These are phyloP conservation scores for Rhizopogon roseolus DNA, from an alignment of 768 basidiomycete genomes.

Conservation along the genomic window DNA sequence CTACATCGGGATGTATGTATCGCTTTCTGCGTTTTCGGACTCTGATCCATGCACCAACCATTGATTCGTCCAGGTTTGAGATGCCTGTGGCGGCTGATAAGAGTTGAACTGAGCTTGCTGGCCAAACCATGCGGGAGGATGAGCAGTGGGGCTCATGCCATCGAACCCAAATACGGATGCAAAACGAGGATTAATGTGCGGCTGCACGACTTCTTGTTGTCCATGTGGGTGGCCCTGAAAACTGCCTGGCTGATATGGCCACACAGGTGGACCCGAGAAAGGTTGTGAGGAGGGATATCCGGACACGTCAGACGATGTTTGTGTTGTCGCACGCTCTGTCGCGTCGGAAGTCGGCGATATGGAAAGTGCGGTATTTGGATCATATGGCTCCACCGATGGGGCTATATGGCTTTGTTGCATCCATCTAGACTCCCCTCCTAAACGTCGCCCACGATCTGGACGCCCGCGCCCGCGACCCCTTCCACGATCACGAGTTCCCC, in stretches of 20 bases:
- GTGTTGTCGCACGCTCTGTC: constrained; percentile 39
- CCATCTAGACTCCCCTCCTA: constrained; percentile 15
- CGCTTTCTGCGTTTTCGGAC: constrained; percentile 15
- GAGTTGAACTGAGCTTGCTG: constrained; percentile 11
- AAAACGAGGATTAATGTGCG: constrained; percentile 82
- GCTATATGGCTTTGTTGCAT: constrained; percentile 7
- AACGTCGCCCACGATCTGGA: constrained; percentile 12
- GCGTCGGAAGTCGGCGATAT: constrained; percentile 43
- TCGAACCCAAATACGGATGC: constrained; percentile 59
- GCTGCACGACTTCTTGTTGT: constrained; percentile 48
- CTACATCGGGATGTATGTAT: constrained; percentile 25
- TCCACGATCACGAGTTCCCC: constrained; percentile 18
- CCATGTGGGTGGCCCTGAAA: constrained; percentile 10
- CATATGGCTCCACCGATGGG: constrained; percentile 24
- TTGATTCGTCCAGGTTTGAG: constrained; percentile 31
- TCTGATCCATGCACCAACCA: constrained; percentile 32
- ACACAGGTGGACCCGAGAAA: constrained; percentile 6
- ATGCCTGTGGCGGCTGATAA: constrained; percentile 7
- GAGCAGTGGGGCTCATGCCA: constrained; percentile 8
- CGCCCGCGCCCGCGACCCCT: constrained; percentile 27
- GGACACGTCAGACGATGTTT: constrained; percentile 23
- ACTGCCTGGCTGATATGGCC: constrained; percentile 9
- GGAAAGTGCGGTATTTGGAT: constrained; percentile 23
- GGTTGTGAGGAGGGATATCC: constrained; percentile 10
- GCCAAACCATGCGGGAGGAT: constrained; percentile 15